Evolutionary conservation across 140 eudicot genomes (phyloP), one percentile per base, ranked within the genome.

Genomic region (Oenanthe javanica): DNA sequence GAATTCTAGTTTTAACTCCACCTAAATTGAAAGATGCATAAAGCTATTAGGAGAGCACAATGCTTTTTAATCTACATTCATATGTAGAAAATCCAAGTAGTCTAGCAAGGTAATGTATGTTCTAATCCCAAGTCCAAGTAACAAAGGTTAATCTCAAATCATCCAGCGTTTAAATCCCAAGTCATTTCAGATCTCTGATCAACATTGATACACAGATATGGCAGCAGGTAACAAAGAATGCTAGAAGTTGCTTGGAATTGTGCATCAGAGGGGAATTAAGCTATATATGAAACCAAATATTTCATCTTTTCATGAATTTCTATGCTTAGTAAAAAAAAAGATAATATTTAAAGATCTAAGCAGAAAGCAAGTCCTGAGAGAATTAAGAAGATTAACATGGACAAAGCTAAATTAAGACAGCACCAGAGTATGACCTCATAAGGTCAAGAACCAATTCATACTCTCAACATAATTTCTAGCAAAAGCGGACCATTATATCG

Each of bases 1-100:
- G 79, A 67, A 93, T 83, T 86, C 83, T 86, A 50, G 96, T 89
- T 85, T 81, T 86, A 23, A 85, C 91, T 82, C 97, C 96, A 86
- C 93, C 96, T 89, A 77, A 70, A 84, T 79, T 13, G 13, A 80
- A 71, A 73, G 71, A n/a, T 43, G 72, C 46, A 45, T 11, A 38
- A 76, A 78, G 0, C 57, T 80, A 78, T 82, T 9, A 57, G 67
- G 40, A 70, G 78, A 57, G 64, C 69, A 71, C 45, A 3, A 64
- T 50, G 19, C 36, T 36, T 27, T 71, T 11, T 46, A 18, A 67
- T 21, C 69, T 10, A 52, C 59, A 52, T 77, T 77, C 67, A 52
- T 77, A 51, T 45, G 80, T 6, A 19, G 1, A 72, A 31, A 47
- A 10, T 66, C 8, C 25, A 13, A 31, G 69, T 59, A 59, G 69